Evolutionary conservation across 768 basidiomycete genomes (phyloP).

Genomic region (Phallus indusiatus): DNA sequence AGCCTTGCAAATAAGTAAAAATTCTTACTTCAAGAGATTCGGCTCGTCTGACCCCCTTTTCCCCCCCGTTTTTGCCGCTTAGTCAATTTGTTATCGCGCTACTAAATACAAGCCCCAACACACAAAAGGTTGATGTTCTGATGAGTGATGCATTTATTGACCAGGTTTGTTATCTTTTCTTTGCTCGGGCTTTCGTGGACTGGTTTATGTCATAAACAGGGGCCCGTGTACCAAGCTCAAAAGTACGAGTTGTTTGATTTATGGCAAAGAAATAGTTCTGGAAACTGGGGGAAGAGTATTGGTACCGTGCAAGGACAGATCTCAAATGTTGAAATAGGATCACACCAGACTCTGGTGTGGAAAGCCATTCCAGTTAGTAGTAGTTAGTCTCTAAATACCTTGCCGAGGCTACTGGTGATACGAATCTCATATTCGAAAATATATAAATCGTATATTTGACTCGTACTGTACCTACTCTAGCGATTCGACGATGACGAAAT

Average conservation of each 20-base stretch:
- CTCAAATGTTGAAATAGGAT: conserved; percentile 17
- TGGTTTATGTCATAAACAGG: background rate
- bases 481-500: too few species aligned
- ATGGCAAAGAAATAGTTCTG: conserved; percentile 21
- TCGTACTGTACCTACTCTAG: too few species aligned
- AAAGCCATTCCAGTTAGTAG: conserved; percentile 10
- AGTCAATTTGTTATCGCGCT: conserved; percentile 24
- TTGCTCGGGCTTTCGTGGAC: background rate
- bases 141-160: conserved; percentile 27
- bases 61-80: too few species aligned
- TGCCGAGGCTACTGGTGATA: too few species aligned
- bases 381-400: too few species aligned
- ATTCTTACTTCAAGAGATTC: background rate
- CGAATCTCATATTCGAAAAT: too few species aligned
- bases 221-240: conserved; percentile 3
- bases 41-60: too few species aligned
- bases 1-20: conserved; percentile 24
- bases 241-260: conserved; percentile 21
- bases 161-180: conserved; percentile 14
- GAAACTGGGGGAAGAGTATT: conserved; percentile 19
- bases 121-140: conserved; percentile 21
- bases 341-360: conserved; percentile 25
- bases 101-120: conserved; percentile 24
- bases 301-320: conserved; percentile 16
- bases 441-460: too few species aligned